phyloP scores from a whole-genome alignment of 495 filamentous ascomycete genomes.

The Amphirosellinia nigrospora region DNA sequence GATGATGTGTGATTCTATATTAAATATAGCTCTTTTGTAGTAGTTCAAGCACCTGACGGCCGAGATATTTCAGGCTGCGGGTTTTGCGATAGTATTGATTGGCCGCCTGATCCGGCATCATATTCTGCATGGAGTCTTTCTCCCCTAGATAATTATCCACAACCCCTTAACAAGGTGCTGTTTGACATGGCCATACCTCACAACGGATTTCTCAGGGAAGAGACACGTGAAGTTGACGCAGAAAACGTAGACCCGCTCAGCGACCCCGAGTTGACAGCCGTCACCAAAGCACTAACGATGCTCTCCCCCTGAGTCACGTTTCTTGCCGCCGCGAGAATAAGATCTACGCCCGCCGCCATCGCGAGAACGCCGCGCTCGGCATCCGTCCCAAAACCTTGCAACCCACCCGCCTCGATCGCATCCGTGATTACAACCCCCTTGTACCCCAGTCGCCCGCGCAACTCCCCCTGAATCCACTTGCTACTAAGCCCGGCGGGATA shows the following conservation, averaged over 20 bases:
- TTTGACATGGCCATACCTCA: too few relatives aligned
- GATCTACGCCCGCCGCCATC: slow-evolving; percentile 41
- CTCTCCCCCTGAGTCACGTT: slow-evolving; percentile 42
- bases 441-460: slow-evolving; percentile 42
- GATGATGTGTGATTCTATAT: neutral
- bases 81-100: too few relatives aligned
- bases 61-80: neutral
- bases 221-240: slow-evolving; percentile 37
- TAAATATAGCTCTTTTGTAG: neutral
- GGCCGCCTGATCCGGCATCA: neutral
- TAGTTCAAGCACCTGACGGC: neutral
- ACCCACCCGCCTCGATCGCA: slow-evolving; percentile 45
- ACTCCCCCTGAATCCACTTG: slow-evolving; percentile 39
- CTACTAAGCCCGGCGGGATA: slow-evolving; percentile 44
- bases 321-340: slow-evolving; percentile 41
- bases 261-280: slow-evolving; percentile 34
- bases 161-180: too few relatives aligned
- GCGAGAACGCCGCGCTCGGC: slow-evolving; percentile 37
- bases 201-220: slow-evolving; percentile 33
- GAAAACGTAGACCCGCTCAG: slow-evolving; percentile 28
- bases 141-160: neutral
- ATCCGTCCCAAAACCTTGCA: slow-evolving; percentile 38
- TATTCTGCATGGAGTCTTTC: neutral
- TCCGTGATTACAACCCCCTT: slow-evolving; percentile 45
- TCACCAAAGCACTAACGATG: slow-evolving; percentile 36